These are phyloP conservation scores for Lentinula raphanica DNA, from an alignment of 768 basidiomycete species.

Conservation along the genomic window DNA sequence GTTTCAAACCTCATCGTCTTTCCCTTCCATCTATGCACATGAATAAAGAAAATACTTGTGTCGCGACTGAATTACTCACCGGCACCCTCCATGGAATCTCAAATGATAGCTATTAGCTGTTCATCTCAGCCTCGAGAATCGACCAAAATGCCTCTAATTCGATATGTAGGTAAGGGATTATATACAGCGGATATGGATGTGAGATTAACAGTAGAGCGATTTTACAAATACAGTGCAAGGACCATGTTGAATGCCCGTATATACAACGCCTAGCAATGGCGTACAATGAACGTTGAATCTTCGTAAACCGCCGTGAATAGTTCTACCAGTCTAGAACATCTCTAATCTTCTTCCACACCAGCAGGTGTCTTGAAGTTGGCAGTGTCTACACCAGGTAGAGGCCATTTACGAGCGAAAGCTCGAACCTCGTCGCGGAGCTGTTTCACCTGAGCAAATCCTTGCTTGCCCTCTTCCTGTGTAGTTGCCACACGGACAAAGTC, in stretches of 20 bases:
- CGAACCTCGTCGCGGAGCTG: constrained; percentile 77
- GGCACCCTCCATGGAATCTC: no score
- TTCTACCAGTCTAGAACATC: neutral
- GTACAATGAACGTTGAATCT: constrained; percentile 52
- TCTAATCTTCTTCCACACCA: constrained; percentile 47
- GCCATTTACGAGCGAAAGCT: constrained; percentile 82
- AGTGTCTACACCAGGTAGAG: constrained; percentile 80
- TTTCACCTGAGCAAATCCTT: constrained; percentile 65
- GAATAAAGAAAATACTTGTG: no score
- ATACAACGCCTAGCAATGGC: constrained; percentile 21
- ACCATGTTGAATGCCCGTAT: constrained; percentile 53
- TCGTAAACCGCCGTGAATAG: constrained; percentile 13
- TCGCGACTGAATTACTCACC: no score
- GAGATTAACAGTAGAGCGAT: neutral
- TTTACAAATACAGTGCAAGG: constrained; percentile 27
- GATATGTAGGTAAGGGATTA: no score
- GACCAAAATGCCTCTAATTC: no score
- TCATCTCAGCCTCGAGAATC: no score
- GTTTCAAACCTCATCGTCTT: no score
- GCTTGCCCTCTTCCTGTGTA: constrained; percentile 58
- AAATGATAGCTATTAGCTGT: no score
- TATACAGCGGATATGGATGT: neutral
- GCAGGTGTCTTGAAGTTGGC: constrained; percentile 47
- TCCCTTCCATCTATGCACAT: no score
- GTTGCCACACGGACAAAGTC: constrained; percentile 88